These are phyloP conservation scores for Musa troglodytarum DNA, from an alignment of 176 grass and related monocot genomes.

Conservation along the genomic window DNA sequence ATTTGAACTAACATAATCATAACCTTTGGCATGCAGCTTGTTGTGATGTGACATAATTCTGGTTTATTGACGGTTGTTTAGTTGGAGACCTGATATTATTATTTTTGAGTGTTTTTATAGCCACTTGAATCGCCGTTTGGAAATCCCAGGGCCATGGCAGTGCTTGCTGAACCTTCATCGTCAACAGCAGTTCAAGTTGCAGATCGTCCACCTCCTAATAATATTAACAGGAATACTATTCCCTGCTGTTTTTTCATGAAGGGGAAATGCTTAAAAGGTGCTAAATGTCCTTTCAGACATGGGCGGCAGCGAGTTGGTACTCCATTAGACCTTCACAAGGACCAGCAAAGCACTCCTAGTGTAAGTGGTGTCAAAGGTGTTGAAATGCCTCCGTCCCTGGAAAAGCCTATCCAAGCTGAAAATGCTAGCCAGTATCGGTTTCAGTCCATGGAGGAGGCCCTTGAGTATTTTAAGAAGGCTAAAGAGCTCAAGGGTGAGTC, in stretches of 20 bases:
- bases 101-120: constrained; percentile 15
- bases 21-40: not conserved
- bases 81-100: not conserved
- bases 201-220: constrained; percentile 21
- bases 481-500: constrained; percentile 42
- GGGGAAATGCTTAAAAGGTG: constrained; percentile 52
- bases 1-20: too few relatives aligned
- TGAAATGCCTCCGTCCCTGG: constrained; percentile 13
- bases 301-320: constrained; percentile 23
- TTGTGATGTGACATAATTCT: not conserved
- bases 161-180: constrained; percentile 18
- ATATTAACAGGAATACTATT: constrained; percentile 28
- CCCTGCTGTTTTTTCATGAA: constrained; percentile 62
- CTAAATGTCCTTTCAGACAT: constrained; percentile 47
- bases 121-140: constrained; percentile 33
- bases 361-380: constrained; percentile 22
- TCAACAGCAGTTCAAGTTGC: constrained; percentile 12
- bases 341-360: constrained; percentile 17
- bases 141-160: constrained; percentile 18
- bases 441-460: constrained; percentile 15
- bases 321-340: constrained; percentile 15
- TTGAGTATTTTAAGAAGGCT: constrained; percentile 28
- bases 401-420: too few relatives aligned
- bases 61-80: not conserved
- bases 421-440: too few relatives aligned